Base-by-base conservation (phyloP, 2,329 filamentous ascomycete species). In the Alternaria sp. region DNA sequence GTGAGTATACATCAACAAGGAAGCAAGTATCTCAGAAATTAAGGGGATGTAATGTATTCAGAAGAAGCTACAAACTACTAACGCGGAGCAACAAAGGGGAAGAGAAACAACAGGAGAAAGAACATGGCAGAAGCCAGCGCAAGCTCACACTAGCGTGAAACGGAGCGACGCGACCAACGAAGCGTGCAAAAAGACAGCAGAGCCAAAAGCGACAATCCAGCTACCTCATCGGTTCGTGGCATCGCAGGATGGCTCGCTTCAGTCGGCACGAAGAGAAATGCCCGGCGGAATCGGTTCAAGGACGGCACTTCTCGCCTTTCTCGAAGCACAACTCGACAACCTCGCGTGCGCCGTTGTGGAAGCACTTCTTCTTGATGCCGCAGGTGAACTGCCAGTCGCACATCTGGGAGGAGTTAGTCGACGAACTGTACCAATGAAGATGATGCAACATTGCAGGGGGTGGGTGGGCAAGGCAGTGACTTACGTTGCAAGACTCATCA, bases 361-460 rank as follows among this genome's bases (percentile, higher is more conserved):
- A 46, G 47, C 67, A 67, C 47, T 57, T 64, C 55, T 56, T 61
- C 62, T 65, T 67, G 32, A 56, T 43, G 47, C 67, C 62, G 28
- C 65, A 68, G 9, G 32, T 50, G 30, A 61, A 65, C 51, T 58
- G 40, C 56, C 60, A 62, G 36, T 57, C 32, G 36, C 67, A 69
- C 9, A 53, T 50, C 23, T 57, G 15, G 17, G 30, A 32, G 49
- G 40, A 19, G 23, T 59, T 55, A 57, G 65, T 67, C 62, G 54
- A 58, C 26, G 32, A 12, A 26, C 28, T 3, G 11, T 11, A 8
- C 25, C 15, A 13, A 66, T 11, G n/a, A 44, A 45, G 12, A 30
- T 26, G 17, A 55, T 40, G 15, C 36, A 40, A 40, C 36, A 40
- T 17, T 26, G 15, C 49, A 56, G 15, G n/a, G 5, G 19, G 13